Evolutionary conservation across 352 stramenopile genomes (phyloP), one percentile per base, ranked within the genome.

Genomic region (Phytopythium chamaehyphon): DNA sequence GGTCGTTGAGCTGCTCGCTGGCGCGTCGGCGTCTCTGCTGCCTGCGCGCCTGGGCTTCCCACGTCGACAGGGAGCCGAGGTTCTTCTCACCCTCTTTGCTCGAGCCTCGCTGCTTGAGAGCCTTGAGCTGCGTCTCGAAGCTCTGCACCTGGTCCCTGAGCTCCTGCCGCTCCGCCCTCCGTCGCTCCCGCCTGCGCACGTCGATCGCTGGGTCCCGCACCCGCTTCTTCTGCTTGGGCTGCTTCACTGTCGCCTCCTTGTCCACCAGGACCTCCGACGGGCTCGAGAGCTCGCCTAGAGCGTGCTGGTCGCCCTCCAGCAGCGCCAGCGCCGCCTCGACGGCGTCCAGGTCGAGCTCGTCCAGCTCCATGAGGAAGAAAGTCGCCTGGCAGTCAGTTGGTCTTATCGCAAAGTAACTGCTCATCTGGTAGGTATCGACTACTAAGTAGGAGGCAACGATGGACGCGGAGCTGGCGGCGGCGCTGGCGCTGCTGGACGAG

Each of bases 241-340:
- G 37, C 37, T 6, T 14, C 14, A n/a, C 16, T 21, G 9, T 16
- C n/a, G 38, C n/a, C 38, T 37, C 19, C 22, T 33, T 33, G 9
- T 9, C 28, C 28, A 33, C 28, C 5, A 9, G 9, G 28, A 33
- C 28, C 28, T 33, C 28, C 28, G 28, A 33, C 28, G 28, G 9
- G 28, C 28, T 9, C 28, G 28, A 33, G 28, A 10, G 28, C 28
- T 9, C 28, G 9, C 28, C 5, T 9, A 33, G 28, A 33, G 28
- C 28, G n/a, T 33, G 28, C 28, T 9, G 24, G 10, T 33, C 40
- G 40, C 26, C 24, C 14, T 49, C 43, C 26, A 49, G 43, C 43
- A 49, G 35, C 16, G 43, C 24, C 15, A 49, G 43, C 43, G 43
- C 43, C 24, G 43, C 43, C 43, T 49, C 43, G 23, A 49, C 43